Percentiles rank a stretch among this genome's conserved stretches.
phyloP scores from a whole-genome alignment of 163 green algal species.

The Scenedesmus sp. region DNA sequence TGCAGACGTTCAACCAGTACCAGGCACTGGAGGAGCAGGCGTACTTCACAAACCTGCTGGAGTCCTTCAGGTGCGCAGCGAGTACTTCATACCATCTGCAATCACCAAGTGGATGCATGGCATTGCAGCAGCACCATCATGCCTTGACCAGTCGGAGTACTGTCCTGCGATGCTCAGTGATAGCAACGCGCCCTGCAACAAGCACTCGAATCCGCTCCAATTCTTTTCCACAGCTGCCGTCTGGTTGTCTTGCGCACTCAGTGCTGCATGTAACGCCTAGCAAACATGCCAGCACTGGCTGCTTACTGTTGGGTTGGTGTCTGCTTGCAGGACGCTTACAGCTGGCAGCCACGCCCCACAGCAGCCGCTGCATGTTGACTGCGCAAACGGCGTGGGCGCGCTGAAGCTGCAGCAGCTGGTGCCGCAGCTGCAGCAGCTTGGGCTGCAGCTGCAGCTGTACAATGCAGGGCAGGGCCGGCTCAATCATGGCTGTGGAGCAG shows the following conservation, averaged over 20 bases:
- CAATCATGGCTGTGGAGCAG: conserved; percentile 88
- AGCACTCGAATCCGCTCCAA: too few species aligned
- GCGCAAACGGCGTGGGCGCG: conserved; percentile 95
- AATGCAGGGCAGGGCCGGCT: conserved; percentile 79
- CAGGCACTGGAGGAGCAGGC: conserved; percentile 21
- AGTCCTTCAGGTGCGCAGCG: conserved; percentile 47
- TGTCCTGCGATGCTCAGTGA: not conserved
- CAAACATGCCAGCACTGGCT: not conserved
- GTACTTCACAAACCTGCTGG: conserved; percentile 64
- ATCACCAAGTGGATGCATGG: not conserved
- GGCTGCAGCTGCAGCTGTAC: conserved; percentile 74
- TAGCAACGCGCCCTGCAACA: not conserved
- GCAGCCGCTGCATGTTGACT: conserved; percentile 85
- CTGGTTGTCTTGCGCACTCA: too few species aligned
- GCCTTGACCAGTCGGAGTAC: not conserved
- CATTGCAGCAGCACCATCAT: not conserved
- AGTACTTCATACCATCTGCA: too few species aligned
- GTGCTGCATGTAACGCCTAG: not conserved
- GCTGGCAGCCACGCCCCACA: not conserved
- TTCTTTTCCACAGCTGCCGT: too few species aligned
- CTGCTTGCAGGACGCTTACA: conserved; percentile 50
- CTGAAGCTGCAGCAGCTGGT: conserved; percentile 73
- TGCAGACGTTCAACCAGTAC: conserved; percentile 55
- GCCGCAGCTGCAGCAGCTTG: conserved; percentile 53
- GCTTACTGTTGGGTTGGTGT: not conserved